Base-by-base conservation (phyloP, 257 asterid genomes). In the Nicotiana tabacum region DNA sequence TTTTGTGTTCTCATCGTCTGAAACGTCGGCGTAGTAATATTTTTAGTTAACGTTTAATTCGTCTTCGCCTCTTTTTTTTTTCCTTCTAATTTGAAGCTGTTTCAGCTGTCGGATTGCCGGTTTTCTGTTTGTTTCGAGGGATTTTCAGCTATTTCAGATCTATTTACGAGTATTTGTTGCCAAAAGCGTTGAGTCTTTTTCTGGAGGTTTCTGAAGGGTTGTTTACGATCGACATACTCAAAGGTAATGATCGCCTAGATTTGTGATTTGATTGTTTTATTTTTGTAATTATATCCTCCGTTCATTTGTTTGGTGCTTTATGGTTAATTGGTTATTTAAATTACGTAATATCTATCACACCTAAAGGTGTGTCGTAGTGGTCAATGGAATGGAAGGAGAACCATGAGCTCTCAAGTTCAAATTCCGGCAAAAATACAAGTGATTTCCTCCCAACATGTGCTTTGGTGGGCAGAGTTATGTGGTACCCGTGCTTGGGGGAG, bases 21-120 rank as follows among this genome's bases (percentile, higher is more conserved):
- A 93, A 92, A 81, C 97, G 88, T 89, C 89, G 94, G 88, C 97
- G 95, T 88, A 95, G 93, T 92, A 74, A 27, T 74, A 91, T 88
- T 87, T 90, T 92, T 89, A 89, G 97, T 90, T 96, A 92, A 96
- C 97, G 53, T 77, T 85, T 46, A 39, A 30, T 82, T 79, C 3
- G 1, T 17, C 32, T 24, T 48, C 37, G 35, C 21, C 12, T 35
- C 4, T 18, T 27, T 55, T 12, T 37, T 67, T 81, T 37, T 35
- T 83, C 83, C 80, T 69, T 76, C 39, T 15, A 30, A 30, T 30
- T 82, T 76, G 80, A 18, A 77, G 74, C 80, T 72, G 84, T 67
- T 80, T 43, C 64, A 65, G 48, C 29, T 80, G 70, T 46, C 60
- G 53, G 43, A 6, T 67, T 18, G 83, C 57, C 56, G 84, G 67